Percentiles rank a stretch among this genome's conserved stretches.
phyloP scores from a whole-genome alignment of 768 basidiomycete genomes.

The Kwoniella bestiolae region DNA sequence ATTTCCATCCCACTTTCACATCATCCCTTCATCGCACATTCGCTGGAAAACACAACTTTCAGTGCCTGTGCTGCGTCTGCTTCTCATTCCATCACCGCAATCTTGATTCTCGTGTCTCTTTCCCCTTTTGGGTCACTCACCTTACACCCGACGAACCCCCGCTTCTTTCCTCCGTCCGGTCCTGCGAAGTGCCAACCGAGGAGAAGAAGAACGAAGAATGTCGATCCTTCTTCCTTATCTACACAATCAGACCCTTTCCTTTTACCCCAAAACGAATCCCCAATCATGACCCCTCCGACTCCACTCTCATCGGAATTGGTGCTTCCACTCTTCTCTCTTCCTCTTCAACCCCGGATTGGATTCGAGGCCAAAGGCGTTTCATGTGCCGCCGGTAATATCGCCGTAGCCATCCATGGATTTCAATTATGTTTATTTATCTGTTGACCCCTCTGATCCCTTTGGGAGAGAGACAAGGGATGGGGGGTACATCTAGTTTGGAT shows the following conservation, averaged over 20 bases:
- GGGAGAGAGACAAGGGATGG: no score
- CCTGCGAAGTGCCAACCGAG: not conserved
- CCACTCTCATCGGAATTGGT: not conserved
- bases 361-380: constrained; percentile 1
- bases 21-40: no score
- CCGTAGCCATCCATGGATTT: not conserved
- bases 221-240: not conserved
- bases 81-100: no score
- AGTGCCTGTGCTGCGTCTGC: no score
- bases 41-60: no score
- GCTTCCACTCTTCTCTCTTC: not conserved
- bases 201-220: not conserved
- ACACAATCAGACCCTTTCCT: not conserved
- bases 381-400: constrained; percentile 6
- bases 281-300: not conserved
- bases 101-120: no score
- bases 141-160: no score
- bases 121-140: no score
- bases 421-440: not conserved
- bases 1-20: no score
- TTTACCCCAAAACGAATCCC: not conserved
- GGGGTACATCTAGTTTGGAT: no score
- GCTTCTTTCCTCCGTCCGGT: not conserved
- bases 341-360: not conserved
- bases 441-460: constrained; percentile 4